Evolutionary conservation across 495 filamentous ascomycete species (phyloP), one percentile per base, ranked within the genome.

Genomic region (Neurospora cerealis): DNA sequence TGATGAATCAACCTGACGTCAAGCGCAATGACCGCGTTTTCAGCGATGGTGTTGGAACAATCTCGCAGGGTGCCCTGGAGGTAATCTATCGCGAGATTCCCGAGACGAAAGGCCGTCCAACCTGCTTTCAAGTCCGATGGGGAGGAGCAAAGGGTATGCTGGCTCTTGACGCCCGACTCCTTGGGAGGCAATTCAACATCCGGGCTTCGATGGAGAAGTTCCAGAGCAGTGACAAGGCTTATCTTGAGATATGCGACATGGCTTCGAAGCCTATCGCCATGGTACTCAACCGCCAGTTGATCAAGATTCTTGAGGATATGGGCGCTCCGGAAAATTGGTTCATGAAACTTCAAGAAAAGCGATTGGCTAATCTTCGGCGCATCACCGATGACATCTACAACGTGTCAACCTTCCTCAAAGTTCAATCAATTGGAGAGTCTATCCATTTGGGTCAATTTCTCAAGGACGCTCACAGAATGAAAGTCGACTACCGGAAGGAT

Each of bases 231-330:
- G 84, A 88, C 28, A 81, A 77, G 44, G 74, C 76, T 6, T 82
- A 89, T 46, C 84, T 96, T 5, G 93, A 95, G 74, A 93, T 97
- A 72, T 96, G 93, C 77, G 91, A 89, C 54, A 83, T 87, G 46
- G 88, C 87, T 3, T 87, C 86, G 32, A 88, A 85, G 54, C 91
- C 91, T 0, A 85, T 95, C 17, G 88, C 89, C 0, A 83, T 93
- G 75, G 86, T 89, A 44, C 86, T 97, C 3, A 95, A 95, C 77
- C 88, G 89, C 2, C 92, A 91, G 70, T 79, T 93, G 42, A 93
- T 97, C 77, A 95, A 96, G 78, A 92, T 95, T 37, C 78, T 96
- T 39, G 93, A 97, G 75, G 93, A 96, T 75, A 85, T 87, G 83
- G 76, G 75, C 8, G 89, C 92, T 0, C 78, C 83, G 0, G 76